Base-by-base conservation (phyloP, 805 yeast genomes). In the Saccharomycopsis javanensis region DNA sequence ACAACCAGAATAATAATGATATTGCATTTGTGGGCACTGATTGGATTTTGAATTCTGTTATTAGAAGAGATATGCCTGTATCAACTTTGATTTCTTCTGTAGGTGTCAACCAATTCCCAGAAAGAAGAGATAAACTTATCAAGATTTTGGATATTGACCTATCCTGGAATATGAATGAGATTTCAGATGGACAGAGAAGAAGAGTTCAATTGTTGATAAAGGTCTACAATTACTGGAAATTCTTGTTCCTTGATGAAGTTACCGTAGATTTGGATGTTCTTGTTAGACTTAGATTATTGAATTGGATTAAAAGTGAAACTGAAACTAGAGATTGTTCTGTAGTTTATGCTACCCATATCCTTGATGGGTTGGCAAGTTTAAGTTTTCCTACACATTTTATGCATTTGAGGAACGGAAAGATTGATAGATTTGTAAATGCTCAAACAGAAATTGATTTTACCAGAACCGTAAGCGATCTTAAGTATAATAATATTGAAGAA, bases 191-290 rank as follows among this genome's bases (percentile, higher is more conserved):
- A 28, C 97, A 94, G 68, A 79, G 98, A 59, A 77, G 99, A 63
- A 76, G 99, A 59, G 98, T 94, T 1, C 99, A 94, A 67, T 73
- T 94, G 58, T 87, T 85, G 34, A 90, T 94, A 96, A 98, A 98
- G 0, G 75, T 94, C 52, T 72, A 92, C 60, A 83, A 85, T 64
- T 97, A 97, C 5, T 94, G 97, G 96, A 82, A 81, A 60, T 76
- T 90, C 20, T 72, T 94, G 33, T 72, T 94, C n/a, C 74, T 94
- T 52, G 99, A 94, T 68, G 99, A 94, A 69, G 98, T 94, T 38
- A 94, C 99, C 0, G 96, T 94, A 28, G 99, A 94, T 69, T 76
- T 94, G 63, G 99, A 94, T 67, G 99, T 94, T 5, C 76, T 94
- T 53, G 98, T 91, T 1, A 77, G 99, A 64, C 80, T 83, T 34